Evolutionary conservation across 2,329 filamentous ascomycete genomes (phyloP).

Genomic region (Dissoconium aciculare): DNA sequence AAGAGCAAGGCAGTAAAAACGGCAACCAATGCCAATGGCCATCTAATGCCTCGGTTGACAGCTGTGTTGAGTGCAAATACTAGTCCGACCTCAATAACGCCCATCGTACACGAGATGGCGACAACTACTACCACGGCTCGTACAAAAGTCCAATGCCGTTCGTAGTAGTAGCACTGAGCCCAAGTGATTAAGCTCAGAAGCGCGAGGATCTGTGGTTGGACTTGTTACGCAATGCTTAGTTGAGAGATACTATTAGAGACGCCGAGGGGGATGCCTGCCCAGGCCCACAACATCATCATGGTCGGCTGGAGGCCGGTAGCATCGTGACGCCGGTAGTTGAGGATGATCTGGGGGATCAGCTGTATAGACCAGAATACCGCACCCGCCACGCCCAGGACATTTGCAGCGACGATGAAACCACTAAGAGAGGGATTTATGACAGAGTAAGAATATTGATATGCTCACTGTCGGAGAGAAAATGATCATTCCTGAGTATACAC

Average conservation of each 20-base stretch:
- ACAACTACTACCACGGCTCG: conserved; percentile 36
- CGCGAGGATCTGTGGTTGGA: conserved; percentile 44
- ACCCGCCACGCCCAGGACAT: conserved; percentile 44
- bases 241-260: conserved; percentile 42
- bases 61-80: conserved; percentile 41
- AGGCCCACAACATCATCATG: conserved; percentile 60
- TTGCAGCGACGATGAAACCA: conserved; percentile 31
- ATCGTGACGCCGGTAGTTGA: conserved; percentile 53
- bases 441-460: too few relatives aligned
- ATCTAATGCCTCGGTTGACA: conserved; percentile 32
- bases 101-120: conserved; percentile 42
- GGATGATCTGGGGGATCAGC: conserved; percentile 53
- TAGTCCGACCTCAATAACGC: conserved; percentile 42
- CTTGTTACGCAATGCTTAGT: conserved; percentile 38
- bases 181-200: conserved; percentile 38
- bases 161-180: conserved; percentile 43
- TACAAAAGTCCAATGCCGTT: conserved; percentile 40
- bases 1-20: conserved; percentile 48
- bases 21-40: conserved; percentile 54
- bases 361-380: conserved; percentile 54
- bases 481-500: too few relatives aligned
- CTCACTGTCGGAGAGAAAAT: too few relatives aligned
- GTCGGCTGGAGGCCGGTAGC: conserved; percentile 49
- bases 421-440: background rate
- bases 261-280: conserved; percentile 52